These are phyloP conservation scores for Magnaporthiopsis rhizophila DNA, from an alignment of 2,329 filamentous ascomycete species.

Conservation along the genomic window DNA sequence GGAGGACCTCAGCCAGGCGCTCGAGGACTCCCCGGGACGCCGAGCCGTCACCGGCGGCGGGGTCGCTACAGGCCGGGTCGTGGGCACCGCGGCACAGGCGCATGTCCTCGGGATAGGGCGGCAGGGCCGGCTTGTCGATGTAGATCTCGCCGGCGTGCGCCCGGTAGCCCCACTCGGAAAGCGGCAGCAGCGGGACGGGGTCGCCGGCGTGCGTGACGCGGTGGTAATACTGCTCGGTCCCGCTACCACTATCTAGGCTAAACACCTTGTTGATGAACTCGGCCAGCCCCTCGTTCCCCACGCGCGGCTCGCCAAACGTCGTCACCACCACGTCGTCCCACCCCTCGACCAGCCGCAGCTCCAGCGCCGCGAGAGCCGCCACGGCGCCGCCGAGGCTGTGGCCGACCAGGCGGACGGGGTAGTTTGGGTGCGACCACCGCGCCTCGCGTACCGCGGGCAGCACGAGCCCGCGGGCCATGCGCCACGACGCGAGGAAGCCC, in stretches of 20 bases:
- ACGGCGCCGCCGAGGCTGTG: conserved; percentile 92
- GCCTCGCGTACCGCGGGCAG: conserved; percentile 57
- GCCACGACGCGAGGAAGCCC: conserved; percentile 84
- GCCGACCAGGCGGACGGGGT: conserved; percentile 71
- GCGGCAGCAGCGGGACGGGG: conserved; percentile 79
- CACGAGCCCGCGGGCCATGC: conserved; percentile 61
- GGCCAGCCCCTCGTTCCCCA: conserved; percentile 50
- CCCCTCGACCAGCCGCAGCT: conserved; percentile 64
- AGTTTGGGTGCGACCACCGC: conserved; percentile 56
- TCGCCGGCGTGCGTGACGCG: conserved; percentile 82
- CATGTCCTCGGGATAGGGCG: conserved; percentile 63
- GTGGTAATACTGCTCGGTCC: conserved; percentile 42
- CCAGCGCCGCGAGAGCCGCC: conserved; percentile 76
- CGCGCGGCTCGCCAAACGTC: conserved; percentile 82
- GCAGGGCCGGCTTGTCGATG: conserved; percentile 64
- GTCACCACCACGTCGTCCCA: conserved; percentile 71
- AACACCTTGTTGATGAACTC: conserved; percentile 49
- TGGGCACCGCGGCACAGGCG: conserved; percentile 60
- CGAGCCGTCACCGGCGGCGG: conserved; percentile 42
- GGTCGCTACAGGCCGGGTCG: conserved; percentile 59
- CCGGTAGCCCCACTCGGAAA: conserved; percentile 79
- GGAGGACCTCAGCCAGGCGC: conserved; percentile 1
- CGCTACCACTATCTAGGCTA: conserved; percentile 23
- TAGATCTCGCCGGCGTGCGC: conserved; percentile 84
- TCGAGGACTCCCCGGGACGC: conserved; percentile 24